Base-by-base conservation (phyloP, 108 stramenopile genomes). In the Conticribra guillardii region DNA sequence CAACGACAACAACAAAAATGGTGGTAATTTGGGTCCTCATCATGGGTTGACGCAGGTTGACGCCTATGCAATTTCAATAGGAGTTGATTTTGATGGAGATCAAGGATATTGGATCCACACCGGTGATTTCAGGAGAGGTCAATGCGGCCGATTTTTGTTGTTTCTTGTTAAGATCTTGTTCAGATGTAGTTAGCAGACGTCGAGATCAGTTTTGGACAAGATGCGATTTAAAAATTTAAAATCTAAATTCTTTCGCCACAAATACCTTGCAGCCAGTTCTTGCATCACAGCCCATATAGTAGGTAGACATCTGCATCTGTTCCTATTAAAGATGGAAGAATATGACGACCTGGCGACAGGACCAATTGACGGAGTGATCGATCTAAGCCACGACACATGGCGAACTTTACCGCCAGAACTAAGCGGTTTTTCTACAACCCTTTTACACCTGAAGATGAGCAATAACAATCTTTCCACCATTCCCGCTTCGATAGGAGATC, bases 311-410 rank as follows among this genome's bases (percentile, higher is more conserved):
- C n/a, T n/a, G n/a, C n/a, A n/a, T n/a, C n/a, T n/a, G n/a, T n/a
- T n/a, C n/a, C n/a, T n/a, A n/a, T n/a, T 31, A 0, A 41, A 17
- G 21, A 77, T 77, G 76, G 76, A 77, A 46, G 76, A 69, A 49
- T 77, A 77, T 54, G 76, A 77, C 41, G 62, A 69, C 28, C 18
- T 77, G 1, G 22, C 46, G 2, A 54, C 46, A 47, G 76, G 76
- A 31, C 67, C 68, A 0, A 22, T 45, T n/a, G 67, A 77, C 37
- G 76, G 76, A 11, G 34, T 41, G 1, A n/a, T 77, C 28, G 51
- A 69, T 30, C 57, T 77, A 1, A 64, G 67, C 53, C 76, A 77
- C 28, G 51, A 77, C 27, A 77, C 76, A 14, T 69, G 76, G 76
- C 37, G 29, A 49, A 55, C 58, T 7, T 59, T 77, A 4, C 76